A percentile compares a stretch with the other conserved stretches of the same genome.
These are phyloP conservation scores for Candida caryicola DNA, from an alignment of 805 yeast species.

Conservation along the genomic window DNA sequence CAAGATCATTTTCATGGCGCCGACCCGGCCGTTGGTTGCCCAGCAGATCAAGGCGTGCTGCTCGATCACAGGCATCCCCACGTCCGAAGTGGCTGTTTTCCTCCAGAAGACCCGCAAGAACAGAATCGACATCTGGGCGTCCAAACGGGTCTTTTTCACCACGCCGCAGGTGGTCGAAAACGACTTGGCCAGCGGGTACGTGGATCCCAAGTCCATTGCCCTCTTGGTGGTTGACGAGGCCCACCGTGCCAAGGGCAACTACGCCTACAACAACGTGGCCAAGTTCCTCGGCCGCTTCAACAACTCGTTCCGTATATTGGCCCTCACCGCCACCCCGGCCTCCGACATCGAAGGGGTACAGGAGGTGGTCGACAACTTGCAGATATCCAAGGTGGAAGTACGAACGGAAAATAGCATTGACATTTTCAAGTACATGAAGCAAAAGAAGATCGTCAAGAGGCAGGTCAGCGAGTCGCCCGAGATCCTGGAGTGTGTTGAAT, in stretches of 20 bases:
- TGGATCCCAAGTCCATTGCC: conserved; percentile 72
- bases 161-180: conserved; percentile 97
- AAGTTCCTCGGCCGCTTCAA: conserved; percentile 56
- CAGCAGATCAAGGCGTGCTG: conserved; percentile 95
- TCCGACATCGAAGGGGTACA: conserved; percentile 85
- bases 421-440: conserved; percentile 73
- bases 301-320: conserved; percentile 66
- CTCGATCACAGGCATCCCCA: conserved; percentile 79
- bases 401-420: conserved; percentile 84
- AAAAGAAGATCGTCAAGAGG: conserved; percentile 57
- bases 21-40: conserved; percentile 92
- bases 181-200: conserved; percentile 70
- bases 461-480: conserved; percentile 53
- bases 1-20: conserved; percentile 92
- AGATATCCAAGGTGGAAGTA: conserved; percentile 75
- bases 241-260: conserved; percentile 87
- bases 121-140: conserved; percentile 74
- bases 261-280: conserved; percentile 85
- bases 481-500: conserved; percentile 52
- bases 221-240: conserved; percentile 93
- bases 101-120: conserved; percentile 56
- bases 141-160: conserved; percentile 79
- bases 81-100: conserved; percentile 73
- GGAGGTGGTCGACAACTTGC: conserved; percentile 69
- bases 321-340: conserved; percentile 96